Evolutionary conservation across 73 alveolate species (phyloP).

Genomic region (Paramecium biaurelia): DNA sequence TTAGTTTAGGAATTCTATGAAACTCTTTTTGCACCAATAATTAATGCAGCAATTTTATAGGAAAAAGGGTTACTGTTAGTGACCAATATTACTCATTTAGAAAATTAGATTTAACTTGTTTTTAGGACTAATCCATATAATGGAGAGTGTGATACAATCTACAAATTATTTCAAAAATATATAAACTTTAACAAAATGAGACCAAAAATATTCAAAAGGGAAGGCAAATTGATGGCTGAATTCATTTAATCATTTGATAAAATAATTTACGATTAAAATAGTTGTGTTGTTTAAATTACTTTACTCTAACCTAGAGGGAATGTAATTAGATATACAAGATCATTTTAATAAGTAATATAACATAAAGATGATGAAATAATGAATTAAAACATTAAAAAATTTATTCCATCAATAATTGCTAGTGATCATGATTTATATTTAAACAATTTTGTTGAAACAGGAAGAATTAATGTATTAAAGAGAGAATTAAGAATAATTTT

Average conservation of each 20-base stretch:
- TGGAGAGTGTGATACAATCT: constrained; percentile 23
- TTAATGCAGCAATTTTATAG: neutral
- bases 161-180: neutral
- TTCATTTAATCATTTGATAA: neutral
- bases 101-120: neutral
- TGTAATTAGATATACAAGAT: neutral
- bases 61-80: neutral
- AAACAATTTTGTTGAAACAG: constrained; percentile 14
- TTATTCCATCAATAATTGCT: constrained; percentile 16
- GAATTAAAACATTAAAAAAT: constrained; percentile 5
- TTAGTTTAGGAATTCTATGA: neutral
- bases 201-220: neutral
- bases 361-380: neutral
- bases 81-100: neutral
- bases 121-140: neutral
- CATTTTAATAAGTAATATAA: neutral
- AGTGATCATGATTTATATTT: constrained; percentile 32
- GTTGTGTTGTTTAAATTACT: constrained; percentile 5
- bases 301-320: constrained; percentile 42
- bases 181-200: neutral
- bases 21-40: neutral
- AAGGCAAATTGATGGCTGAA: neutral
- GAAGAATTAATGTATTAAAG: constrained; percentile 23
- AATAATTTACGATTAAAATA: neutral
- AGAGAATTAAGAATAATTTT: neutral